Evolutionary conservation across 1,139 yeast genomes (phyloP).

Genomic region (Suhomyces choctaworum): DNA sequence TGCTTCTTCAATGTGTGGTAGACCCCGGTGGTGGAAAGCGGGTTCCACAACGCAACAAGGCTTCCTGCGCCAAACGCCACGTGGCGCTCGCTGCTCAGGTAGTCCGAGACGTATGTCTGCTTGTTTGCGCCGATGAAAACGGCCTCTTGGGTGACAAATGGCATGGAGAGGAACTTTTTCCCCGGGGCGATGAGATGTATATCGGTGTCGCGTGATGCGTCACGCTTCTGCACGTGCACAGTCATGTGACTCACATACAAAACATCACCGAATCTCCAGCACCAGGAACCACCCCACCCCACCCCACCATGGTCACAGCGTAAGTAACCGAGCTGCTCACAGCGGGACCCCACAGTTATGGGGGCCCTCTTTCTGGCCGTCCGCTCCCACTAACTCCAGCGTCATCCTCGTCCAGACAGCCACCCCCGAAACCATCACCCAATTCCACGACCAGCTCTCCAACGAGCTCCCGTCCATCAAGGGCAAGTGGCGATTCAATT

Average conservation of each 20-base stretch:
- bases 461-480: constrained; percentile 59
- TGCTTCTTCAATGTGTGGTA: constrained; percentile 59
- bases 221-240: no score
- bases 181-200: constrained; percentile 4
- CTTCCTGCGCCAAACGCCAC: constrained; percentile 79
- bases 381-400: constrained; percentile 27
- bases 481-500: constrained; percentile 66
- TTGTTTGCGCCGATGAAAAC: constrained; percentile 79
- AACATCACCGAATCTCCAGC: no score
- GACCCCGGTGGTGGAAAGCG: constrained; percentile 52
- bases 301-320: constrained; percentile 33
- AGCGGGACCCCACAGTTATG: neutral
- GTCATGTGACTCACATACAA: no score
- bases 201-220: neutral
- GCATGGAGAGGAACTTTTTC: constrained; percentile 1
- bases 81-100: constrained; percentile 34
- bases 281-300: no score
- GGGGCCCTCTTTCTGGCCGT: no score
- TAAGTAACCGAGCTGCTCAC: constrained; percentile 18
- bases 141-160: constrained; percentile 43
- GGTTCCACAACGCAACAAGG: constrained; percentile 75
- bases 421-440: constrained; percentile 63
- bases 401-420: constrained; percentile 56
- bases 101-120: constrained; percentile 68
- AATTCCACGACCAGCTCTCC: constrained; percentile 64